Evolutionary conservation across 2,329 filamentous ascomycete species (phyloP), one percentile per base, ranked within the genome.

Genomic region (Alternaria sp.): DNA sequence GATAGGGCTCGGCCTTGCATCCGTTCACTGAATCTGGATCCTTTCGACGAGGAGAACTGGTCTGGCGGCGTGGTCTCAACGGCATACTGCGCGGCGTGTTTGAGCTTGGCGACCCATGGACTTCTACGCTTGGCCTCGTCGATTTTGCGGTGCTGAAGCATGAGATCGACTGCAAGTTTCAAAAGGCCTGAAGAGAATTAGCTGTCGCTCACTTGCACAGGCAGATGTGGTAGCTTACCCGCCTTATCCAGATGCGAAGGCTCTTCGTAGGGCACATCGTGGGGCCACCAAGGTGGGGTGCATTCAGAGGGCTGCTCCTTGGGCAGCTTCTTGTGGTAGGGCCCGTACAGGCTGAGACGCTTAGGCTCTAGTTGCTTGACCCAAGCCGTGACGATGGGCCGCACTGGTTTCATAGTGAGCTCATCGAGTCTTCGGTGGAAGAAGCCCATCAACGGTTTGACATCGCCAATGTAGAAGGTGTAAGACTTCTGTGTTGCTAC

Each of bases 341-440:
- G 68, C 7, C 74, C 73, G 46, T 72, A 76, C 8, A 55, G 47
- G 11, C 69, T 63, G 37, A 71, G 64, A 5, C 76, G 73, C 20
- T 66, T 65, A 5, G 76, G 77, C 43, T 73, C 72, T 7, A 75
- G 59, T 20, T 69, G 64, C 59, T 74, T 76, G 33, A 79, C 67
- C 77, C 77, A 79, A 8, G 69, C 66, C 2, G 74, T 76, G n/a
- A 74, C 72, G 33, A 79, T 75, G 15, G 70, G 66, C 6, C 75
- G 72, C 21, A 78, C 49, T 1, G 76, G 74, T 57, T 75, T 79
- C 69, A 76, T 73, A 12, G 75, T 78, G 11, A 78, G 68, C 54
- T 78, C 75, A 20, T 70, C 68, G 25, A 78, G 69, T 3, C 75
- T 71, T 14, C 58, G 60, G 2, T 58, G 61, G 20, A 72, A 71